Conservation (phyloP, 192 early-diverging fungal genomes). For the Rhizophagus clarus region DNA sequence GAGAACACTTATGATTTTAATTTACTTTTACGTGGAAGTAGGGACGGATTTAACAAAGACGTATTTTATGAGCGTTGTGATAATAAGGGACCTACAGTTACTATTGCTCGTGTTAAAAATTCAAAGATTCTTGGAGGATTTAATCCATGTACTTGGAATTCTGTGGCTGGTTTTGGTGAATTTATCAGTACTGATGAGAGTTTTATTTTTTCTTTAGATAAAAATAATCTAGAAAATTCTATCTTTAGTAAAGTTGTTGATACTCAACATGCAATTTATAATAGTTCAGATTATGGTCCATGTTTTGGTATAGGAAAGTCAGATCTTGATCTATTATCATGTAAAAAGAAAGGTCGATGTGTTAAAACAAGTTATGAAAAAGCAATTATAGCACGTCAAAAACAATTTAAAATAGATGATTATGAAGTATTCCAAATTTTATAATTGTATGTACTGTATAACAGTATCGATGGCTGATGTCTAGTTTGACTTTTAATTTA, state of each 20-base stretch:
- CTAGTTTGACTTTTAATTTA: too few relatives aligned
- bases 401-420: background rate
- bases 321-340: background rate
- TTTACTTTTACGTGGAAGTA: too few relatives aligned
- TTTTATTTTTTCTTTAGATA: slow-evolving; percentile 7
- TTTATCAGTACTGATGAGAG: background rate
- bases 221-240: background rate
- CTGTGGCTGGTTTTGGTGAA: background rate
- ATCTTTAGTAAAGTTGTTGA: background rate
- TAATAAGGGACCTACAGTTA: slow-evolving; percentile 32
- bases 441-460: too few relatives aligned
- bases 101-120: slow-evolving; percentile 21
- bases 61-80: too few relatives aligned
- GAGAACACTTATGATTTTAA: background rate
- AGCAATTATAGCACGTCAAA: background rate
- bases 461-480: too few relatives aligned
- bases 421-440: background rate
- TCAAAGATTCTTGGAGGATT: slow-evolving; percentile 35
- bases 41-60: too few relatives aligned
- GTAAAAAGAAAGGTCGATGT: background rate
- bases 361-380: slow-evolving; percentile 1
- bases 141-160: slow-evolving; percentile 31
- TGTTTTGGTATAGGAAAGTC: background rate
- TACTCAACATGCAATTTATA: background rate
- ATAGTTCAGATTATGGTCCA: background rate